Conservation (phyloP, 1,139 yeast genomes). For the Magnusiomyces paraingens region DNA sequence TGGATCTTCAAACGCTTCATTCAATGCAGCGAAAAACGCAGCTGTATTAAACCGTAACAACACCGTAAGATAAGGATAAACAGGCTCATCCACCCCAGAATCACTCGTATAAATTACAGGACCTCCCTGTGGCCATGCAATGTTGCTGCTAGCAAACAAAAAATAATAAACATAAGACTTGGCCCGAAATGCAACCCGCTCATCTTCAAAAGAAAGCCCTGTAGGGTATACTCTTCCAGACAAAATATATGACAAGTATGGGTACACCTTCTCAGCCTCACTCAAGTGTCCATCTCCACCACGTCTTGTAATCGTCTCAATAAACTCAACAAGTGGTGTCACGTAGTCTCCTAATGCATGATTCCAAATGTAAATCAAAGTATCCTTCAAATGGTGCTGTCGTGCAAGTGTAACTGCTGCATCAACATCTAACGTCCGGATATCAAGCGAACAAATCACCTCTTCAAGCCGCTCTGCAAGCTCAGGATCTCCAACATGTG, state of each 20-base stretch:
- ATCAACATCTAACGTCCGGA: constrained; percentile 65
- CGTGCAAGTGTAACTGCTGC: constrained; percentile 56
- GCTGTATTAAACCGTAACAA: constrained; percentile 48
- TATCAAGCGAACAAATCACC: constrained; percentile 58
- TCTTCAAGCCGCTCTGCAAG: constrained; percentile 52
- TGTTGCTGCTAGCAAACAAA: constrained; percentile 47
- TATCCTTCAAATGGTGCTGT: constrained; percentile 49
- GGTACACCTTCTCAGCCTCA: constrained; percentile 40
- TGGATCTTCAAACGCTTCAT: constrained; percentile 75
- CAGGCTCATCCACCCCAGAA: constrained; percentile 30
- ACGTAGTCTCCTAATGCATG: constrained; percentile 55
- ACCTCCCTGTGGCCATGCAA: constrained; percentile 42
- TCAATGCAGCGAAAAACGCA: constrained; percentile 55
- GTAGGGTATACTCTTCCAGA: constrained; percentile 79
- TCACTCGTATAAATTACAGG: constrained; percentile 22
- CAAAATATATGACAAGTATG: constrained; percentile 61
- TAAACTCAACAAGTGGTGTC: constrained; percentile 58
- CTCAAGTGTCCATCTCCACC: constrained; percentile 17
- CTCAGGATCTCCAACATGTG: constrained; percentile 37
- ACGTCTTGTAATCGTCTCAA: constrained; percentile 35
- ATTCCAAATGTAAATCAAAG: constrained; percentile 64
- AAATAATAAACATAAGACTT: constrained; percentile 46
- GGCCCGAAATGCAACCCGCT: constrained; percentile 31
- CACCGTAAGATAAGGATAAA: constrained; percentile 54
- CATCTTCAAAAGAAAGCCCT: constrained; percentile 32